These are phyloP conservation scores for Thielaviopsis musarum DNA, from an alignment of 2,329 filamentous ascomycete genomes.

Conservation along the genomic window DNA sequence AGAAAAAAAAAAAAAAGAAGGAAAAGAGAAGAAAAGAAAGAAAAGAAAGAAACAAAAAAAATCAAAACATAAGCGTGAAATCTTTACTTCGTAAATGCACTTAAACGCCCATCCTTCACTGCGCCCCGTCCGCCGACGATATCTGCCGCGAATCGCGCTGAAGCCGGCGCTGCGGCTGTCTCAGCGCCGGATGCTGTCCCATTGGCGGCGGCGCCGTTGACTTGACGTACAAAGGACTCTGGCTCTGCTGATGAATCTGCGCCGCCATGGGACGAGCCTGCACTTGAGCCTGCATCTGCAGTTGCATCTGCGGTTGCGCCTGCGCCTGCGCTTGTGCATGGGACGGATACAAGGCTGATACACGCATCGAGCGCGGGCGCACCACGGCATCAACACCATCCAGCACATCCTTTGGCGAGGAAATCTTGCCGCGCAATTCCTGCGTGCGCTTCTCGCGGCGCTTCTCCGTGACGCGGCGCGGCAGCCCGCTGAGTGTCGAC, in stretches of 20 bases:
- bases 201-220: not conserved
- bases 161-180: not conserved
- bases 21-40: too few species aligned
- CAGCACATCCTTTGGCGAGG: slow-evolving; percentile 38
- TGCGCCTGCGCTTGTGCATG: too few species aligned
- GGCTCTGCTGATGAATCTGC: not conserved
- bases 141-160: not conserved
- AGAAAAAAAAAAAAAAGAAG: not conserved
- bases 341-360: not conserved
- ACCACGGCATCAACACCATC: slow-evolving; percentile 43
- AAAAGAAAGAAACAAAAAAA: not conserved
- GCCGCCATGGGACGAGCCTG: too few species aligned
- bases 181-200: not conserved
- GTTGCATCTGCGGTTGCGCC: too few species aligned
- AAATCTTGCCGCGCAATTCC: slow-evolving; percentile 43
- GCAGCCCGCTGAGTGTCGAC: slow-evolving; percentile 28
- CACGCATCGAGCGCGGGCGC: slow-evolving; percentile 19
- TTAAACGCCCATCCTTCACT: too few species aligned
- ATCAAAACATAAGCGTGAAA: not conserved
- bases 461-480: slow-evolving; percentile 38
- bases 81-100: not conserved
- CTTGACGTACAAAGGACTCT: not conserved
- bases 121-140: not conserved
- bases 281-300: too few species aligned
- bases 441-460: slow-evolving; percentile 40